These are phyloP conservation scores for Lepidopterella palustris DNA, from an alignment of 495 filamentous ascomycete species.

Conservation along the genomic window DNA sequence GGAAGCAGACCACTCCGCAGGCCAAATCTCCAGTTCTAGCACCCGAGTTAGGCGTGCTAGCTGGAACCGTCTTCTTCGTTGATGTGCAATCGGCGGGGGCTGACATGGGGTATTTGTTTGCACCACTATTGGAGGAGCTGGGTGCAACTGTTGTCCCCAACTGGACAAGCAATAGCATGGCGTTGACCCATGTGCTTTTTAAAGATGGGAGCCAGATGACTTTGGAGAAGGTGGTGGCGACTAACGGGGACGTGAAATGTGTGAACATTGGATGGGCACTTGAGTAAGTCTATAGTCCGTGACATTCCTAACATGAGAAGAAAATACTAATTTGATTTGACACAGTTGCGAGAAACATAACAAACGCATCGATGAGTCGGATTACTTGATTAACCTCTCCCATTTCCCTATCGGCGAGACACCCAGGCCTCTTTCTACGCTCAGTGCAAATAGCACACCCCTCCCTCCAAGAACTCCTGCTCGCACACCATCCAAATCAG, in stretches of 20 bases:
- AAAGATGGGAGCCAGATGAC: slow-evolving; percentile 88
- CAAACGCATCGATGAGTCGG: slow-evolving; percentile 19
- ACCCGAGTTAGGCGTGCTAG: slow-evolving; percentile 6
- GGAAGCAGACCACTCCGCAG: not conserved
- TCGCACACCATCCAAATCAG: not conserved
- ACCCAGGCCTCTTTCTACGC: not conserved
- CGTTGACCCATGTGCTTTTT: slow-evolving; percentile 92
- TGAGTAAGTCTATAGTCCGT: slow-evolving; percentile 14
- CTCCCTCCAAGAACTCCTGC: not conserved
- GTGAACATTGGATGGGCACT: slow-evolving; percentile 27
- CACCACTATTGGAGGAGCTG: slow-evolving; percentile 73
- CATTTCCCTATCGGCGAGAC: not conserved
- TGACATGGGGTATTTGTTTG: slow-evolving; percentile 77
- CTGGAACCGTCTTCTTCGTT: slow-evolving; percentile 75
- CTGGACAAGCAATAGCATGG: slow-evolving; percentile 63
- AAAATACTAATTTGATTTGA: not conserved
- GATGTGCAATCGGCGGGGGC: slow-evolving; percentile 85
- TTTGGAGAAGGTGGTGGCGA: slow-evolving; percentile 75
- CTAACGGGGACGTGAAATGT: slow-evolving; percentile 56
- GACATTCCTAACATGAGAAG: not conserved
- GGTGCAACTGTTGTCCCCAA: slow-evolving; percentile 76
- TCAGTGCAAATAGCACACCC: not conserved
- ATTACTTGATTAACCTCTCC: slow-evolving; percentile 17
- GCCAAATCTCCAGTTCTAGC: not conserved
- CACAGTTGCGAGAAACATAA: slow-evolving; percentile 23